Percentiles rank a stretch among this genome's conserved stretches.
phyloP scores from a whole-genome alignment of 2,329 filamentous ascomycete species.

The Ophiocordyceps robertsii region DNA sequence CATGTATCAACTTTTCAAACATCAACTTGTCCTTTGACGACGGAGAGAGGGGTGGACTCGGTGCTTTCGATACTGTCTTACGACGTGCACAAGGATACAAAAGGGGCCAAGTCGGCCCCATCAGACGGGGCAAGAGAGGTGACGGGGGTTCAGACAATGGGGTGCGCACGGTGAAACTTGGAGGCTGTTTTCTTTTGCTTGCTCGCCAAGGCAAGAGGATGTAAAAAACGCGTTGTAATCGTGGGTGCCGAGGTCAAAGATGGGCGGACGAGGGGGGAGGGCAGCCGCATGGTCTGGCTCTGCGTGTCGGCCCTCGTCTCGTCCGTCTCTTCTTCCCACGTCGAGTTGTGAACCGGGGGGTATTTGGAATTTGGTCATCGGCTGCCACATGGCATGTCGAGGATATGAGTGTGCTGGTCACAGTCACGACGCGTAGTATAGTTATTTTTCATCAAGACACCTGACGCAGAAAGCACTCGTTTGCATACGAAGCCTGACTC shows the following conservation, averaged over 20 bases:
- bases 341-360: not conserved
- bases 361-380: not conserved
- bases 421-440: conserved; percentile 12
- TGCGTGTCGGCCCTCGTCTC: conserved; percentile 1
- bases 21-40: conserved; percentile 14
- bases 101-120: conserved; percentile 1
- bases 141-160: conserved; percentile 4
- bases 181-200: not conserved
- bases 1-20: conserved; percentile 28
- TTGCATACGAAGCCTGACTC: no score
- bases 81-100: conserved; percentile 12
- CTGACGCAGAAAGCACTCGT: not conserved
- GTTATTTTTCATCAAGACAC: conserved; percentile 2
- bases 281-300: no score
- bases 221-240: no score
- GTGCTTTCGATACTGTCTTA: conserved; percentile 12
- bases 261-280: no score
- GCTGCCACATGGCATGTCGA: conserved; percentile 10
- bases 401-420: conserved; percentile 17
- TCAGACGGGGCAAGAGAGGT: conserved; percentile 5
- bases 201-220: not conserved
- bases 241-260: no score
- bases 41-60: conserved; percentile 10
- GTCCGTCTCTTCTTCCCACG: conserved; percentile 1
- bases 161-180: conserved; percentile 14